Conservation (phyloP, 2,329 filamentous ascomycete species). For the Leptosphaerulina australis region DNA sequence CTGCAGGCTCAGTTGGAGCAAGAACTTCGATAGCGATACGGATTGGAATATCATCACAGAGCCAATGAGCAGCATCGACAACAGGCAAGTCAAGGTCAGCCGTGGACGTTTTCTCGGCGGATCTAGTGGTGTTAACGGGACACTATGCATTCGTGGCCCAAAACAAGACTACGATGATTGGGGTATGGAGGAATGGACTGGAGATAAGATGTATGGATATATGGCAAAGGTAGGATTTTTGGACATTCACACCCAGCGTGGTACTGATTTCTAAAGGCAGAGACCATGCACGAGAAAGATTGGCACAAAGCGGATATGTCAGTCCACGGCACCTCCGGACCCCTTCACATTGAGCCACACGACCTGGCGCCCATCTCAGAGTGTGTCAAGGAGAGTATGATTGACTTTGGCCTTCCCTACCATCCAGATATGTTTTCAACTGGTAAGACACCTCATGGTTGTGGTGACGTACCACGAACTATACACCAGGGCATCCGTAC, state of each 20-base stretch:
- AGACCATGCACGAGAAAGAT: slow-evolving; percentile 63
- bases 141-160: slow-evolving; percentile 56
- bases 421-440: slow-evolving; percentile 65
- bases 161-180: slow-evolving; percentile 63
- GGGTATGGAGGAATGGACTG: slow-evolving; percentile 61
- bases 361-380: slow-evolving; percentile 65
- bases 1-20: slow-evolving; percentile 46
- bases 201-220: slow-evolving; percentile 62
- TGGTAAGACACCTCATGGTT: slow-evolving; percentile 42
- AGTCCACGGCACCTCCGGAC: slow-evolving; percentile 56
- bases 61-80: slow-evolving; percentile 49
- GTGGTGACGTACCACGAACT: slow-evolving; percentile 40
- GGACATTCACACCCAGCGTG: not conserved
- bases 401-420: slow-evolving; percentile 61
- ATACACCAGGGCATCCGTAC: slow-evolving; percentile 39
- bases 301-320: slow-evolving; percentile 60
- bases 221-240: slow-evolving; percentile 56
- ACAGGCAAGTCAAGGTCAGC: slow-evolving; percentile 56
- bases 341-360: slow-evolving; percentile 63
- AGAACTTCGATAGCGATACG: slow-evolving; percentile 56
- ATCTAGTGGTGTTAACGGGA: slow-evolving; percentile 58
- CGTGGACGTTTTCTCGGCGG: slow-evolving; percentile 59
- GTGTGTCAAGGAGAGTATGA: slow-evolving; percentile 60
- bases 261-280: slow-evolving; percentile 44
- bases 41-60: slow-evolving; percentile 60